Base-by-base conservation (phyloP, 176 grass and related monocot species). In the Triticum monococcum region DNA sequence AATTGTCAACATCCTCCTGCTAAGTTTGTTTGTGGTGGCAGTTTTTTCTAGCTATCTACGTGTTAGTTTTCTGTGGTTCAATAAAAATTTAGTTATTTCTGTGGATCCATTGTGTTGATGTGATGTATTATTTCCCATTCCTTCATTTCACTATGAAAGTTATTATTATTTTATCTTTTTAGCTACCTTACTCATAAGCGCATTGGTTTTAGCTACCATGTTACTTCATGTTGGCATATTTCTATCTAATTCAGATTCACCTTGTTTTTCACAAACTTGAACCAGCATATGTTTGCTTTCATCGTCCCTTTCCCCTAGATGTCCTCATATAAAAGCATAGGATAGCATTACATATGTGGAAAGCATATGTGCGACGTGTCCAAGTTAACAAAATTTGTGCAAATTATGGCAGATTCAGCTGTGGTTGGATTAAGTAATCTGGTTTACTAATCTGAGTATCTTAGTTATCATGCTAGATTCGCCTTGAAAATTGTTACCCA, bases 301-400 rank as follows among this genome's bases (percentile, higher is more conserved):
- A 5, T 4, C 41, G 2, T 26, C 2, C n/a, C 33, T 17, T 17
- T 41, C 11, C 9, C 10, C 59, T 7, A 64, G 26, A 48, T 22
- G 8, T 70, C 23, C 10, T 0, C 73, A 25, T 77, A 18, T 5
- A 65, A 10, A 43, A 66, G 10, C 85, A 80, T 84, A 87, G 30
- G 89, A 70, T 91, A 84, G 61, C 28, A 23, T n/a, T 28, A 74
- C 6, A 72, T 37, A 40, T 30, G 68, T 45, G 5, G 22, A 26
- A 62, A 4, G 23, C n/a, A 67, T 2, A 68, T 71, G 4, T 46
- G 3, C 37, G n/a, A 57, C 11, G 2, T 0, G 48, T 38, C 40
- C 28, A 36, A 75, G n/a, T 73, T 66, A 79, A 28, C 56, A 79
- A 74, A 68, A 18, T 24, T 0, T 60, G 13, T 20, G 31, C 22